Base-by-base conservation (phyloP, 2,329 filamentous ascomycete genomes). In the Aspergillus latus region DNA sequence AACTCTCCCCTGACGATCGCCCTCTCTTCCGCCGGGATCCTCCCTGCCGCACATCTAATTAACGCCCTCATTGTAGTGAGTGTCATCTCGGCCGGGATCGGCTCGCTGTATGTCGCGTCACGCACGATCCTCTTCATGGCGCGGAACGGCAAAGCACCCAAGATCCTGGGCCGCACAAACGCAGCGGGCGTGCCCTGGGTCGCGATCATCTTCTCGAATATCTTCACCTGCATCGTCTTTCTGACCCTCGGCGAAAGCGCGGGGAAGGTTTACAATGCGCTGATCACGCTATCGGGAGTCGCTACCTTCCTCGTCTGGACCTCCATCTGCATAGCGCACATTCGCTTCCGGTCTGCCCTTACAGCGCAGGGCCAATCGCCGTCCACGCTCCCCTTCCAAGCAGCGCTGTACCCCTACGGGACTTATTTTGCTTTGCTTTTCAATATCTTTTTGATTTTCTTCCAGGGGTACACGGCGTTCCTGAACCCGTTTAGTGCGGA, bases 51-150 rank as follows among this genome's bases (percentile, higher is more conserved):
- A 1, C 85, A 92, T 67, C 80, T 92, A 1, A 88, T 92, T 75
- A 92, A 92, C 62, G 87, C 85, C 39, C 87, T 90, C 66, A 89
- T 90, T 64, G 81, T 92, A 49, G 76, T 90, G 7, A 89, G 88
- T 10, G 88, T 88, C 54, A 77, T 90, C 37, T 86, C 82, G 0
- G 87, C 88, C 15, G 83, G 88, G 63, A 92, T 92, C 73, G 86
- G 84, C 51, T 88, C 86, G 7, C 88, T 92, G 59, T 92, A 92
- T 70, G 89, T 92, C 62, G 85, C 85, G 44, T 89, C 87, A 2
- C 83, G 89, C 21, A 92, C 88, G 0, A 74, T 93, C 1, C 75
- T 92, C 0, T 91, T 85, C 75, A 89, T 92, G 84, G 88, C 88
- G 0, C 86, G 89, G 64, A 84, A 85, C 45, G 79, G 83, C 46